Base-by-base conservation (phyloP, 2,329 filamentous ascomycete genomes). In the Incumbomyces lentus region DNA sequence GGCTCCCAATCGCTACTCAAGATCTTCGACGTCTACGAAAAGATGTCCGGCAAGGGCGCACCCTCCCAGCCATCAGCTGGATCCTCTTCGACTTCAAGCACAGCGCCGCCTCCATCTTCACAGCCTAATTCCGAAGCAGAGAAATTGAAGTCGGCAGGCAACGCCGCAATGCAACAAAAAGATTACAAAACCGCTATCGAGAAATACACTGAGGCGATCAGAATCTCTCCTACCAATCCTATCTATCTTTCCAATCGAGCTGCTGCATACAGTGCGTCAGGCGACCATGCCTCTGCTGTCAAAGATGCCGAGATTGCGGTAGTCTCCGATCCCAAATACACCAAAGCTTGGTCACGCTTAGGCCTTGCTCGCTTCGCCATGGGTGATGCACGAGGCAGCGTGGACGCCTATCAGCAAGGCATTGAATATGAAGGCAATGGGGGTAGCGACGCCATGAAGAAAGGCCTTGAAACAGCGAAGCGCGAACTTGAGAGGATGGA, bases 171-270 rank as follows among this genome's bases (percentile, higher is more conserved):
- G 89, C 83, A 86, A 48, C 79, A 84, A 64, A 95, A 95, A 72
- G 87, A 96, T 67, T 95, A 95, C 72, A 60, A 73, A 38, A 61
- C 71, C 35, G 92, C 92, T 52, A 87, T 96, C 63, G 81, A 86
- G 58, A 73, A 85, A 56, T 98, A 98, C 75, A 86, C 86, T 19
- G 76, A 90, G 66, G 92, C 92, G 3, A 79, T 98, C 19, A 75
- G 78, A 47, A 73, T 95, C 44, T 70, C 86, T 56, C 87, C 92
- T 1, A 73, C 78, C 55, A 96, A 98, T 70, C 86, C 89, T 33
- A 92, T 98, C 67, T 98, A 92, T 75, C 83, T 98, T 34, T 95
- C 87, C 53, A 98, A 98, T 78, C 87, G 92, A 56, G 92, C 92
- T 10, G 92, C 92, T 39, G 92, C 92, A 5, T 86, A 94, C 74